phyloP scores from a whole-genome alignment of 345 rosid species.

The Boechera retrofracta region DNA sequence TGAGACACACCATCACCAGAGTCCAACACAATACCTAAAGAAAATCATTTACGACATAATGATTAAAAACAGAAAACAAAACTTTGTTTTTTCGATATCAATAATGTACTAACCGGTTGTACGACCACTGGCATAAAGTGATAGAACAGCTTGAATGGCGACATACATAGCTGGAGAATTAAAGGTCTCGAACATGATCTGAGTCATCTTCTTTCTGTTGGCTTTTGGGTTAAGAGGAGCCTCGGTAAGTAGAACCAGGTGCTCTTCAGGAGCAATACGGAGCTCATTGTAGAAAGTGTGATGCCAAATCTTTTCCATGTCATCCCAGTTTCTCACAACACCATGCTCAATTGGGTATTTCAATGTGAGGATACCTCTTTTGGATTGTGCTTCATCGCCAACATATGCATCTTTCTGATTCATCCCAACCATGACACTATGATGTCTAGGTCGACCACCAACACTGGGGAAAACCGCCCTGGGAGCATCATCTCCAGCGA shows the following conservation, averaged over 20 bases:
- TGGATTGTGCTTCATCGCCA: slow-evolving; percentile 67
- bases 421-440: slow-evolving; percentile 64
- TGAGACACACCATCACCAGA: slow-evolving; percentile 62
- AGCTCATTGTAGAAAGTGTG: slow-evolving; percentile 62
- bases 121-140: slow-evolving; percentile 62
- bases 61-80: neutral
- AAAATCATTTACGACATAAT: neutral
- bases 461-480: slow-evolving; percentile 62
- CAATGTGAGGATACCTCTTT: slow-evolving; percentile 61
- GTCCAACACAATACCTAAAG: slow-evolving; percentile 56
- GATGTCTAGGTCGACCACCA: slow-evolving; percentile 60
- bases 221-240: slow-evolving; percentile 62
- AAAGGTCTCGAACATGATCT: slow-evolving; percentile 58
- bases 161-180: slow-evolving; percentile 58
- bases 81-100: neutral
- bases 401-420: slow-evolving; percentile 59
- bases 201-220: slow-evolving; percentile 59
- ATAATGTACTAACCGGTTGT: slow-evolving; percentile 51
- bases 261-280: slow-evolving; percentile 59
- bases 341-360: slow-evolving; percentile 62
- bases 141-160: slow-evolving; percentile 57
- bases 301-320: slow-evolving; percentile 64
- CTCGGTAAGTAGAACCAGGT: slow-evolving; percentile 57
- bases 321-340: slow-evolving; percentile 65
- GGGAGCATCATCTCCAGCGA: slow-evolving; percentile 62